Evolutionary conservation across 2,329 filamentous ascomycete genomes (phyloP).

Genomic region (Keithomyces neogunnii): DNA sequence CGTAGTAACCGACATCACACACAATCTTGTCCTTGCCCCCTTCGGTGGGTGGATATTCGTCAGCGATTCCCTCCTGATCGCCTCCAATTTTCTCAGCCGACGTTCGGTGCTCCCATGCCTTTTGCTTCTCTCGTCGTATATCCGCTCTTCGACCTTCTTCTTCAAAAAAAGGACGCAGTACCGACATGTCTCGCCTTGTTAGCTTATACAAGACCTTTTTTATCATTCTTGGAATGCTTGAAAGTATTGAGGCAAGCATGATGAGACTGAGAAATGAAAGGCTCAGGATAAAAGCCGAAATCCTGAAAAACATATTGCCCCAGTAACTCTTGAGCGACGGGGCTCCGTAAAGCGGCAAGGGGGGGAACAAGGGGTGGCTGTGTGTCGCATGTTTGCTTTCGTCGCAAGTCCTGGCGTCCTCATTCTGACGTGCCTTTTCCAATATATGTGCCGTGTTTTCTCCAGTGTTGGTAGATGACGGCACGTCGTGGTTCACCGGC

Average conservation of each 20-base stretch:
- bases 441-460: no score
- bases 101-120: conserved; percentile 49
- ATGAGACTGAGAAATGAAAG: conserved; percentile 69
- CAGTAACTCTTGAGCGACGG: conserved; percentile 56
- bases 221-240: conserved; percentile 48
- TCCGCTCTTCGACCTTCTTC: conserved; percentile 59
- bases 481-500: no score
- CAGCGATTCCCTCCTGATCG: conserved; percentile 33
- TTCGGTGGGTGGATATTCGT: conserved; percentile 65
- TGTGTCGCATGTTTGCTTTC: conserved; percentile 39
- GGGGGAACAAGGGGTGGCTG: conserved; percentile 77
- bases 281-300: conserved; percentile 67
- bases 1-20: conserved; percentile 79
- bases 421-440: neutral
- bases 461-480: no score
- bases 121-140: conserved; percentile 47
- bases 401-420: neutral
- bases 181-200: conserved; percentile 51
- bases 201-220: conserved; percentile 42
- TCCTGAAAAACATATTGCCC: conserved; percentile 57
- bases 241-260: conserved; percentile 64
- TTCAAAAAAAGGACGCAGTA: conserved; percentile 57
- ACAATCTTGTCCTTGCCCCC: conserved; percentile 71
- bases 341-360: conserved; percentile 72
- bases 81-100: conserved; percentile 27